These are phyloP conservation scores for Boletus eberwhitei DNA, from an alignment of 768 basidiomycete species.

Conservation along the genomic window DNA sequence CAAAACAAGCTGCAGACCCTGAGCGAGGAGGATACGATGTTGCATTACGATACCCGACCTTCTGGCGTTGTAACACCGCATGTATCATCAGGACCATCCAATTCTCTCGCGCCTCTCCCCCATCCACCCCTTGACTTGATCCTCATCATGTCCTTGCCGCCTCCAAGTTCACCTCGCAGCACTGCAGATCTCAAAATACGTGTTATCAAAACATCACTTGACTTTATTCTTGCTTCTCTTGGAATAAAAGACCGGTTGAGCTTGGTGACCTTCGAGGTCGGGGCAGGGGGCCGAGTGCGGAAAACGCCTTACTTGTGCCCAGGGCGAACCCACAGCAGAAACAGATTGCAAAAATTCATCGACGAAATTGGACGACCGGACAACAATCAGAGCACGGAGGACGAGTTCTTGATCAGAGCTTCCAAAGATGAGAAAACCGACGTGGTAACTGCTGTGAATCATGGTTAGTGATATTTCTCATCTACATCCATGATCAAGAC, in stretches of 20 bases:
- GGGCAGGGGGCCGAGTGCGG: slow-evolving; percentile 73
- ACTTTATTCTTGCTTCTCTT: slow-evolving; percentile 79
- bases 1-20: slow-evolving; percentile 57
- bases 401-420: slow-evolving; percentile 63
- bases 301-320: slow-evolving; percentile 90
- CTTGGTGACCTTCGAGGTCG: slow-evolving; percentile 91
- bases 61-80: slow-evolving; percentile 65
- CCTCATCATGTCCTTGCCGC: slow-evolving; percentile 84
- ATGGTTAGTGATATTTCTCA: slow-evolving; percentile 48
- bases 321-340: slow-evolving; percentile 65
- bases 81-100: slow-evolving; percentile 70
- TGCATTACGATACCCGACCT: slow-evolving; percentile 48
- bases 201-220: slow-evolving; percentile 84
- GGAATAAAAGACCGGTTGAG: slow-evolving; percentile 79
- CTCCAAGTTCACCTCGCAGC: slow-evolving; percentile 64
- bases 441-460: slow-evolving; percentile 97
- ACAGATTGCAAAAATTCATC: slow-evolving; percentile 72
- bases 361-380: slow-evolving; percentile 56
- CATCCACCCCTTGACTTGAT: slow-evolving; percentile 92
- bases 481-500: background rate
- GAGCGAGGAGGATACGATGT: slow-evolving; percentile 68
- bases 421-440: slow-evolving; percentile 93
- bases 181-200: slow-evolving; percentile 84
- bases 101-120: slow-evolving; percentile 74
- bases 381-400: slow-evolving; percentile 47